Base-by-base conservation (phyloP, 1,284 basidiomycete genomes). In the Cryptococcus sp. region DNA sequence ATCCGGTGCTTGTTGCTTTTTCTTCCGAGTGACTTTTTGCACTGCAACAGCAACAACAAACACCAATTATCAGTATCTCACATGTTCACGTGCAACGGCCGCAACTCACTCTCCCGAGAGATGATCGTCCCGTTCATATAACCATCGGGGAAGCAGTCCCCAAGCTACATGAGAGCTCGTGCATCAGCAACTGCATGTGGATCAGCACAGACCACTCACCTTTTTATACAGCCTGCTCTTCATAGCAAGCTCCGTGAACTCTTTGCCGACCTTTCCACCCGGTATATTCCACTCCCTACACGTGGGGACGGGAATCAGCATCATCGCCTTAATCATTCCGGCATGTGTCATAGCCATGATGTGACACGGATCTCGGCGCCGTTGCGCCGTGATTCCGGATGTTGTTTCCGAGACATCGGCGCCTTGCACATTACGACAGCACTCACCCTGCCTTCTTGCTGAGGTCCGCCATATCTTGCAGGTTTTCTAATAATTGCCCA, bases 101-200 rank as follows among this genome's bases (percentile, higher is more conserved):
- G 22, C 31, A 27, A 71, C 73, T 68, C 59, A 75, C 73, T 67
- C 56, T 73, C 68, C 40, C 71, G 50, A 11, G 71, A 73, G 8
- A 75, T 59, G 10, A 58, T 48, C 4, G 45, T 58, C n/a, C 49
- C 66, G 16, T 56, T 67, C 67, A 69, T 71, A 55, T 63, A 77
- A 20, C 73, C 74, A 23, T 71, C 70, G 3, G 76, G 76, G 71
- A 76, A 78, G 22, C 66, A 57, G 20, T 69, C 69, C 23, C 65
- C 56, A 25, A 78, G 67, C 74, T 72, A 54, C 13, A 3, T 17
- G 7, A 50, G 2, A 50, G 50, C 47, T 41, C n/a, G 17, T 3
- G n/a, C 47, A 27, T 41, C 35, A 8, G 2, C 15, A 25, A 19
- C 13, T 23, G 38, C 27, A 8, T 35, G 4, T 35, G 5, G 31